A percentile compares a stretch with the other conserved stretches of the same genome.
phyloP scores from a whole-genome alignment of 1,284 basidiomycete genomes.

The Apiotrichum montevideense region DNA sequence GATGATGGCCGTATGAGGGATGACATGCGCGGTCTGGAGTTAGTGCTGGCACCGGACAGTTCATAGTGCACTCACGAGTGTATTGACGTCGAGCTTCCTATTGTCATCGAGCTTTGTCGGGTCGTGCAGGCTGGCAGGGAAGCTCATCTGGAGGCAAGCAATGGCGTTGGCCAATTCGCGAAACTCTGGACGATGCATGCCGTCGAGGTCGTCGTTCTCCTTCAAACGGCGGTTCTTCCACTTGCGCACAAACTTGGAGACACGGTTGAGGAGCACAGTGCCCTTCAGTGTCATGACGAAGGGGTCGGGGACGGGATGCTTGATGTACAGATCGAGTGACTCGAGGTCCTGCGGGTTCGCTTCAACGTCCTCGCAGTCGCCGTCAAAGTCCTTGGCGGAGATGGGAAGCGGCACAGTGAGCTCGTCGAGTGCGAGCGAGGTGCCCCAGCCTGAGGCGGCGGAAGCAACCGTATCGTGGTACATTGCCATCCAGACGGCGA shows the following conservation, averaged over 20 bases:
- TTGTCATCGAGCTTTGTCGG: conserved; percentile 21
- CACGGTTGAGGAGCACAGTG: conserved; percentile 31
- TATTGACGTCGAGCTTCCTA: conserved; percentile 31
- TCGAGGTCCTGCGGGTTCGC: conserved; percentile 44
- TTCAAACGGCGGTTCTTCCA: conserved; percentile 43
- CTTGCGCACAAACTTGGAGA: conserved; percentile 34
- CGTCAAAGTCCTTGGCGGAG: conserved; percentile 31
- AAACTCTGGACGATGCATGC: conserved; percentile 42
- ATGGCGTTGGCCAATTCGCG: conserved; percentile 41
- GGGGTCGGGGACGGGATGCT: conserved; percentile 42
- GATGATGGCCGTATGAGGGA: conserved; percentile 40
- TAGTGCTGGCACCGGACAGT: no score
- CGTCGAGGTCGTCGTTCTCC: conserved; percentile 40
- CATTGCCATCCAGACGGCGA: conserved; percentile 43
- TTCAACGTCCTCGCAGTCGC: conserved; percentile 28
- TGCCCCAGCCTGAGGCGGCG: conserved; percentile 43
- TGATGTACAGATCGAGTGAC: conserved; percentile 41
- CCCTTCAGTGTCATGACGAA: conserved; percentile 38
- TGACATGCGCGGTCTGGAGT: conserved; percentile 32
- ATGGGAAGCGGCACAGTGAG: conserved; percentile 40
- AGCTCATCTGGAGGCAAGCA: conserved; percentile 43
- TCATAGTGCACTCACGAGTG: conserved; percentile 25
- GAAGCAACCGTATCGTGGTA: conserved; percentile 42
- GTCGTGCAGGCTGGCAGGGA: conserved; percentile 28
- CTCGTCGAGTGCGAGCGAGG: conserved; percentile 42